phyloP scores from a whole-genome alignment of 805 yeast genomes.

The Ogataea glucozyma region DNA sequence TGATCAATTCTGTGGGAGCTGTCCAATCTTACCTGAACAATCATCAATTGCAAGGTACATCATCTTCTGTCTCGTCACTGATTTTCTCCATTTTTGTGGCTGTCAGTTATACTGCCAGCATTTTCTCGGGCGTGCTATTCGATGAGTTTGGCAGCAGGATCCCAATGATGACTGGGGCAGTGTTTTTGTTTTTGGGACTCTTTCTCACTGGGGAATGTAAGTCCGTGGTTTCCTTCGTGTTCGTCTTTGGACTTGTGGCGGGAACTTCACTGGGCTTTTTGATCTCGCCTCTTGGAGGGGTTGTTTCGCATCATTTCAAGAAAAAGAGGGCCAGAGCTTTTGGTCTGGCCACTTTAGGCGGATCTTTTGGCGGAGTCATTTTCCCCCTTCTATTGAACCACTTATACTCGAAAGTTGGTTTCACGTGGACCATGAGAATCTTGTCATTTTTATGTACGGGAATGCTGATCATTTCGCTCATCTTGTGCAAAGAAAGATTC shows the following conservation, averaged over 20 bases:
- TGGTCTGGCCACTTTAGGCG: constrained; percentile 47
- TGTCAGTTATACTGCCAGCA: constrained; percentile 48
- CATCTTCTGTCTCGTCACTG: constrained; percentile 59
- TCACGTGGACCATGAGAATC: constrained; percentile 58
- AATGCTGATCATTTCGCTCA: constrained; percentile 28
- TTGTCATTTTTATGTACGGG: constrained; percentile 39
- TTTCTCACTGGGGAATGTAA: constrained; percentile 49
- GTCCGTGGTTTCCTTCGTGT: constrained; percentile 40
- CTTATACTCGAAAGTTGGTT: constrained; percentile 51
- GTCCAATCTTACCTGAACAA: constrained; percentile 58
- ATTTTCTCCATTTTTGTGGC: constrained; percentile 59
- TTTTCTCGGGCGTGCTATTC: constrained; percentile 57
- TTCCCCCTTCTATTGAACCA: constrained; percentile 55
- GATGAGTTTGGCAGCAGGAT: constrained; percentile 52
- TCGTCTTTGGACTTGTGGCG: constrained; percentile 41
- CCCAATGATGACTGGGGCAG: constrained; percentile 44
- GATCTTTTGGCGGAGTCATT: constrained; percentile 64
- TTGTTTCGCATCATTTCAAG: constrained; percentile 47
- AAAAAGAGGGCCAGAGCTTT: constrained; percentile 42
- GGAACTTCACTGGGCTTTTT: constrained; percentile 47
- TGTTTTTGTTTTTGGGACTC: constrained; percentile 48
- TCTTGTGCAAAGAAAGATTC: constrained; percentile 40
- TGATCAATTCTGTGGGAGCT: constrained; percentile 60
- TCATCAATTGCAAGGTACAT: constrained; percentile 50
- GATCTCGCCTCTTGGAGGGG: constrained; percentile 46